phyloP scores from a whole-genome alignment of 345 rosid species.

The Iberis pinnata region DNA sequence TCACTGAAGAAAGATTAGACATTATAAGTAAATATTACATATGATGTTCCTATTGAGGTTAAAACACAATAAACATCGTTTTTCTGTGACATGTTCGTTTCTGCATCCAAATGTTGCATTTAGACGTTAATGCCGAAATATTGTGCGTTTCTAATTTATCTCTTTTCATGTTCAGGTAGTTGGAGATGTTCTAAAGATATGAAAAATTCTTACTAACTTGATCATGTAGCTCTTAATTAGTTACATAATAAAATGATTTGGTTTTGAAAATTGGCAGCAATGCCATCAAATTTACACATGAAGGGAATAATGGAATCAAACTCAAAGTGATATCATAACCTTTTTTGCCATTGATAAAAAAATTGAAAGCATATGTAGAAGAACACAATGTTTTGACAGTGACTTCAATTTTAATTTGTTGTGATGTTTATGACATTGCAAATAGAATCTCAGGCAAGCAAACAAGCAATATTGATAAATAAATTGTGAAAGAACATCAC shows the following conservation, averaged over 20 bases:
- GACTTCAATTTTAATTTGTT: slow-evolving; percentile 72
- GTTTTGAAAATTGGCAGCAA: slow-evolving; percentile 45
- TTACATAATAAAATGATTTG: background rate
- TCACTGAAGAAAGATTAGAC: slow-evolving; percentile 69
- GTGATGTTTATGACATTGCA: slow-evolving; percentile 89
- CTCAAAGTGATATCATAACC: slow-evolving; percentile 66
- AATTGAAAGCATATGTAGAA: slow-evolving; percentile 27
- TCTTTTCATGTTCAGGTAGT: slow-evolving; percentile 54
- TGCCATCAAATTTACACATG: slow-evolving; percentile 90
- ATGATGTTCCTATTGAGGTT: slow-evolving; percentile 89
- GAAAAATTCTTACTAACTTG: slow-evolving; percentile 94
- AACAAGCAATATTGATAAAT: background rate
- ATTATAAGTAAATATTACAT: slow-evolving; percentile 71
- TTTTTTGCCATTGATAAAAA: slow-evolving; percentile 34
- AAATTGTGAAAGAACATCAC: background rate
- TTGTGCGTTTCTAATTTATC: too few relatives aligned
- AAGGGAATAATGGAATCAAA: slow-evolving; percentile 83
- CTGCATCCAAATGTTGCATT: background rate
- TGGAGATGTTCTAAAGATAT: slow-evolving; percentile 91
- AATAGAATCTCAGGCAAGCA: slow-evolving; percentile 87
- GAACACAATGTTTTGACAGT: slow-evolving; percentile 34
- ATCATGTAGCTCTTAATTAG: slow-evolving; percentile 44
- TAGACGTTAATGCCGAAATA: background rate
- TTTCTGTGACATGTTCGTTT: background rate
- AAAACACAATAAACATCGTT: slow-evolving; percentile 2